Evolutionary conservation across 805 yeast species (phyloP), one percentile per base, ranked within the genome.

Genomic region (Wickerhamomyces bovis): DNA sequence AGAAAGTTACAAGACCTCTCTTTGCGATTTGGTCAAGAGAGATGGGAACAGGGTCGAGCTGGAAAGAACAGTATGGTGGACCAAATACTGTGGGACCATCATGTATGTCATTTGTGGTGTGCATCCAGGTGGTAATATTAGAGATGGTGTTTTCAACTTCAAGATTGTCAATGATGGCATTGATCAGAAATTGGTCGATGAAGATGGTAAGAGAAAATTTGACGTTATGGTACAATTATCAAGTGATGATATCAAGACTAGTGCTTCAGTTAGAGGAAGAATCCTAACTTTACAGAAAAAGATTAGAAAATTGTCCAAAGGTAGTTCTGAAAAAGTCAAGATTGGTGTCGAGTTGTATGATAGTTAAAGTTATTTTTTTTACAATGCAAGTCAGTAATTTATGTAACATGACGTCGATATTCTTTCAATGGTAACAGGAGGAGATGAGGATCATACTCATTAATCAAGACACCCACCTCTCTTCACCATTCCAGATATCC

Each of bases 31-130:
- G 33, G 81, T 78, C 6, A 58, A 75, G 45, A 70, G 76, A 43
- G 72, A 68, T 40, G 73, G 75, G 4, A 63, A 66, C 50, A 64
- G 63, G 41, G 59, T 68, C 18, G 75, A 71, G 26, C 63, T 71
- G 49, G 76, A 74, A 44, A 66, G 73, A 44, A 66, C 77, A 26
- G 70, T 80, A 21, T 83, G 85, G 78, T 84, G 90, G 90, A 83
- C 88, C 3, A 73, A 78, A 57, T 82, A 80, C 56, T 70, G 81
- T 52, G 92, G 92, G 23, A 77, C 81, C 44, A 73, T 84, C 53
- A 82, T 84, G 87, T 83, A 80, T 61, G 84, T 84, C 41, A 77
- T 84, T 40, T 85, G 90, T 62, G 89, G 89, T 61, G 83, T 85
- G 45, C 85, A 81, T 61, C 92, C 92, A 6, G 89, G 89, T 48